phyloP scores from a whole-genome alignment of 1,139 yeast genomes.

The Dujonia santamariae region DNA sequence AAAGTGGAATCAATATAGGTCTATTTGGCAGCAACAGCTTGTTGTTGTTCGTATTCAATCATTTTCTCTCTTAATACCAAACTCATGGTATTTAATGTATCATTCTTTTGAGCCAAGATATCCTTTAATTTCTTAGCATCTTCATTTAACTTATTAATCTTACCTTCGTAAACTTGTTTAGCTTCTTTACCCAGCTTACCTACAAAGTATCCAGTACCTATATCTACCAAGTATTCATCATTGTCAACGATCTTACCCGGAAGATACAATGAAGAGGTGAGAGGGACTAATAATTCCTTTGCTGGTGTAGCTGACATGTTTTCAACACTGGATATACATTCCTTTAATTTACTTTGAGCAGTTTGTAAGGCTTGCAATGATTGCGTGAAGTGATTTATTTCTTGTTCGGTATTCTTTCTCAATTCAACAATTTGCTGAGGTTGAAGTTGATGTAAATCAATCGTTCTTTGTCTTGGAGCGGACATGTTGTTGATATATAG shows the following conservation, averaged over 20 bases:
- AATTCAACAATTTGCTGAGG: constrained; percentile 85
- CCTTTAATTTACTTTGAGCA: constrained; percentile 80
- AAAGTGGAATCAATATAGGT: too few species aligned
- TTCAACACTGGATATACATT: constrained; percentile 72
- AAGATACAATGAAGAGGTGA: constrained; percentile 83
- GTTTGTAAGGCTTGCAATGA: constrained; percentile 81
- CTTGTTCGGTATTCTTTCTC: constrained; percentile 81
- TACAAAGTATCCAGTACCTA: constrained; percentile 94
- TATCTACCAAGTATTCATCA: constrained; percentile 79
- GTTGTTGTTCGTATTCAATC: constrained; percentile 41
- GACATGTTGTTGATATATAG: too few species aligned
- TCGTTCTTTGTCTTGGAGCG: constrained; percentile 20
- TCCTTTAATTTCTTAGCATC: constrained; percentile 75
- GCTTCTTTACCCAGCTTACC: constrained; percentile 75
- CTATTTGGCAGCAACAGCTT: constrained; percentile 12
- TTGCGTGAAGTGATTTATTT: constrained; percentile 78
- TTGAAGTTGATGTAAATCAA: constrained; percentile 67
- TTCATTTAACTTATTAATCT: constrained; percentile 67
- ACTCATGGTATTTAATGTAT: constrained; percentile 50
- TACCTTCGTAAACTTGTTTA: constrained; percentile 65
- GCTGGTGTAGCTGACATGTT: constrained; percentile 47
- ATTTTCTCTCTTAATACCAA: constrained; percentile 46
- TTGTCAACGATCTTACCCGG: constrained; percentile 73
- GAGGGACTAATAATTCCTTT: constrained; percentile 71
- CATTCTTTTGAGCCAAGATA: constrained; percentile 66